Evolutionary conservation across 768 basidiomycete genomes (phyloP).

Genomic region (Amanita muscaria): DNA sequence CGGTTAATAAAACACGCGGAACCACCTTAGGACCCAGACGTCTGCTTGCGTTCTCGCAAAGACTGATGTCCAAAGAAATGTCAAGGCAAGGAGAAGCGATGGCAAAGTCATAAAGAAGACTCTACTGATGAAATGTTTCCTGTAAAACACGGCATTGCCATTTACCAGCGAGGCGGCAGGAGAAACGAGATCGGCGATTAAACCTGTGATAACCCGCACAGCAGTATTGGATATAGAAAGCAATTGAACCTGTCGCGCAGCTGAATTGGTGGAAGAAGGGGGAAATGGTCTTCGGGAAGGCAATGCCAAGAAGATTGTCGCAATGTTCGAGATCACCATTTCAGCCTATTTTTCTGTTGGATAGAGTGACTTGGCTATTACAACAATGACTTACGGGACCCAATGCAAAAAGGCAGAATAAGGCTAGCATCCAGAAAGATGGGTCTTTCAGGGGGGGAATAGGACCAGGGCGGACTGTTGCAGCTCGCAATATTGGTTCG

Average conservation of each 20-base stretch:
- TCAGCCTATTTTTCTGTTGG: slow-evolving; percentile 40
- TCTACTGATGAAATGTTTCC: slow-evolving; percentile 53
- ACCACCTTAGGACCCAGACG: slow-evolving; percentile 67
- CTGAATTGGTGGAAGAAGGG: slow-evolving; percentile 23
- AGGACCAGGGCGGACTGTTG: background rate
- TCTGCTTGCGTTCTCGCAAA: slow-evolving; percentile 38
- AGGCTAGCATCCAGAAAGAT: slow-evolving; percentile 56
- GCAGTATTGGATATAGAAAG: slow-evolving; percentile 66
- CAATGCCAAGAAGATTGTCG: slow-evolving; percentile 63
- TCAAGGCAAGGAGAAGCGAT: slow-evolving; percentile 36
- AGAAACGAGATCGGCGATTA: slow-evolving; percentile 64
- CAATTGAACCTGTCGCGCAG: slow-evolving; percentile 59
- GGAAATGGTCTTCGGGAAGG: slow-evolving; percentile 23
- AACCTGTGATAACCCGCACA: slow-evolving; percentile 59
- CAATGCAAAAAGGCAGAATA: slow-evolving; percentile 44
- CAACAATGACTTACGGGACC: slow-evolving; percentile 48
- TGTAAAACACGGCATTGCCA: slow-evolving; percentile 26
- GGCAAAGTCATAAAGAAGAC: slow-evolving; percentile 48
- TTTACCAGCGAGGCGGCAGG: slow-evolving; percentile 42
- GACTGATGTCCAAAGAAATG: slow-evolving; percentile 48
- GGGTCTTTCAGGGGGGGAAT: slow-evolving; percentile 25
- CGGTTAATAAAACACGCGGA: background rate
- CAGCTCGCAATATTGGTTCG: background rate
- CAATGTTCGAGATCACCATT: slow-evolving; percentile 80
- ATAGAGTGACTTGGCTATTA: background rate